Evolutionary conservation across 106 monocot species (phyloP).

Genomic region (Dendrobium nobile): DNA sequence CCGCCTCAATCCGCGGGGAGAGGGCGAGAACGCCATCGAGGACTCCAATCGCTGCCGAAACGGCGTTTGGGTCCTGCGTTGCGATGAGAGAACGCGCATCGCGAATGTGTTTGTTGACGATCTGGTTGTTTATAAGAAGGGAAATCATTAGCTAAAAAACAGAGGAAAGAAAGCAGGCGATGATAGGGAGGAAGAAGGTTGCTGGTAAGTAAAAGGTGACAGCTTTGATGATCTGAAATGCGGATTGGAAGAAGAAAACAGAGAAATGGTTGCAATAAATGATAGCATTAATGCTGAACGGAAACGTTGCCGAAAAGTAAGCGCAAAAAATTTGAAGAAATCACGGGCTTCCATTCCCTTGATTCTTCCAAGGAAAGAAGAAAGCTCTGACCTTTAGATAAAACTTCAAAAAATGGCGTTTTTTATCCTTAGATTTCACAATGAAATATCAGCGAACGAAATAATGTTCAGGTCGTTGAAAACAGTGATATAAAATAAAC

Average conservation of each 20-base stretch:
- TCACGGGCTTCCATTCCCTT: background rate
- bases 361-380: background rate
- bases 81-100: constrained; percentile 56
- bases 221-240: too few relatives aligned
- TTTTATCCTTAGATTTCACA: too few relatives aligned
- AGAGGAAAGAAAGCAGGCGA: background rate
- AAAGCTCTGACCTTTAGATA: too few relatives aligned
- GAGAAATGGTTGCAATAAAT: too few relatives aligned
- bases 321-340: background rate
- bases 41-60: constrained; percentile 36
- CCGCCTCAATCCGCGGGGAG: constrained; percentile 25
- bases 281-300: too few relatives aligned
- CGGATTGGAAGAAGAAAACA: too few relatives aligned
- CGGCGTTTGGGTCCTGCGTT: constrained; percentile 36
- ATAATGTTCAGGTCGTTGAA: background rate
- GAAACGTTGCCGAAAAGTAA: too few relatives aligned
- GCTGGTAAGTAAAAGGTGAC: background rate
- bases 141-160: background rate
- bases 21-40: constrained; percentile 37
- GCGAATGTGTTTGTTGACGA: constrained; percentile 49
- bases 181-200: background rate
- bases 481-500: background rate
- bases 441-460: too few relatives aligned
- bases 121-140: constrained; percentile 18
- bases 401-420: too few relatives aligned